phyloP scores from a whole-genome alignment of 2,329 filamentous ascomycete species.

The Metarhizium guizhouense region DNA sequence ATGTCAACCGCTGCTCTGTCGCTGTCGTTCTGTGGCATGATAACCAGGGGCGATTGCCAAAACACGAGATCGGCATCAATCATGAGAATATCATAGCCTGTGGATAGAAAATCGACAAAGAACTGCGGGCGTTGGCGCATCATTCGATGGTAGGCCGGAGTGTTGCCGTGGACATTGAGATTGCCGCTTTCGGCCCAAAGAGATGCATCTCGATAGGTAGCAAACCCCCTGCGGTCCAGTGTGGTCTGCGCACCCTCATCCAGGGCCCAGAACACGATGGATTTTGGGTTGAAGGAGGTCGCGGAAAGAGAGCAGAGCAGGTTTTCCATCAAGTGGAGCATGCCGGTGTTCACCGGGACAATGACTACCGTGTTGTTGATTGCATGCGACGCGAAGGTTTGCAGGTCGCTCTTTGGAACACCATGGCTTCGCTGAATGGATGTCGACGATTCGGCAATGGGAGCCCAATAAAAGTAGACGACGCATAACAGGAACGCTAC shows the following conservation, averaged over 20 bases:
- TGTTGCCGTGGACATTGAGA: neutral
- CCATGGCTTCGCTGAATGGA: neutral
- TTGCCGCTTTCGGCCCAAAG: neutral
- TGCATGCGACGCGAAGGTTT: neutral
- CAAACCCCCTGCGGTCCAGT: neutral
- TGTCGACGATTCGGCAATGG: neutral
- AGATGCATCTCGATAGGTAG: neutral
- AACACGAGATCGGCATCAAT: conserved; percentile 1
- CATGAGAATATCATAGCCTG: conserved; percentile 1
- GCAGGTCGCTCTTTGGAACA: neutral
- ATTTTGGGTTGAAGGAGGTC: neutral
- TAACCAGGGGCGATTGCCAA: neutral
- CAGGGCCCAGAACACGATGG: conserved; percentile 1
- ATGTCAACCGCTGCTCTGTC: neutral
- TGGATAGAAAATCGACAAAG: neutral
- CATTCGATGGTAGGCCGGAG: neutral
- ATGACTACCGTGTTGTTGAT: conserved; percentile 3
- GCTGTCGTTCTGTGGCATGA: neutral
- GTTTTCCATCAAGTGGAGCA: neutral
- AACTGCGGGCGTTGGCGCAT: conserved; percentile 1
- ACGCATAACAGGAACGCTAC: neutral
- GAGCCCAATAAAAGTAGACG: neutral
- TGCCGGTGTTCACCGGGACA: conserved; percentile 2
- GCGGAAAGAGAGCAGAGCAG: neutral
- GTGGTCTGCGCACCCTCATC: neutral